Percentiles rank a stretch among this genome's conserved stretches.
These are phyloP conservation scores for Pharnaceum exiguum DNA, from an alignment of 148 eudicot genomes.

Conservation along the genomic window DNA sequence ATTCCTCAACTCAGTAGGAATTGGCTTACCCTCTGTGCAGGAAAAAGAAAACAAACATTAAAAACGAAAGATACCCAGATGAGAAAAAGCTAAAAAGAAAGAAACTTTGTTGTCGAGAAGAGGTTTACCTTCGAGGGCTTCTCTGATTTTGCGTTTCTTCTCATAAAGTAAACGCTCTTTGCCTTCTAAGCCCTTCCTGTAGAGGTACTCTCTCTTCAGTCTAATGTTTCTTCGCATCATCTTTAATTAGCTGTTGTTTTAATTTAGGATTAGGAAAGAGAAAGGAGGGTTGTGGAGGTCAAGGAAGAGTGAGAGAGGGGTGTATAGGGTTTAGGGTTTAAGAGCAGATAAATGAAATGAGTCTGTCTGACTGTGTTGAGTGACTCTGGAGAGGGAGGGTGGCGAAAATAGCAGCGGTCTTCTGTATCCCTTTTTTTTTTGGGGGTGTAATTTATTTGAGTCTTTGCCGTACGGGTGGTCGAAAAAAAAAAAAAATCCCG, in stretches of 20 bases:
- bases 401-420: too few relatives aligned
- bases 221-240: constrained; percentile 70
- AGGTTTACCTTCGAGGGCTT: constrained; percentile 66
- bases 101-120: too few relatives aligned
- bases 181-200: constrained; percentile 76
- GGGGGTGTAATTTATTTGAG: too few relatives aligned
- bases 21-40: constrained; percentile 82
- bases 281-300: too few relatives aligned
- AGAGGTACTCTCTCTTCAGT: constrained; percentile 74
- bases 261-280: neutral
- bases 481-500: too few relatives aligned
- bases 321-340: too few relatives aligned
- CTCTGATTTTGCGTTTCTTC: constrained; percentile 78
- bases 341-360: too few relatives aligned
- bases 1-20: constrained; percentile 90
- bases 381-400: too few relatives aligned
- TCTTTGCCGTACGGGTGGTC: too few relatives aligned
- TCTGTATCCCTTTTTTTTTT: too few relatives aligned
- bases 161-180: constrained; percentile 73
- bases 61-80: neutral
- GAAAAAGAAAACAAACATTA: neutral
- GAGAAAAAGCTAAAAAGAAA: neutral
- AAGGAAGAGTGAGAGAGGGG: too few relatives aligned
- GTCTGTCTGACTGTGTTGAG: too few relatives aligned
- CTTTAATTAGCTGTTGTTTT: neutral